Conservation (phyloP, 257 asterid species). For the Thymus mandschuricus region DNA sequence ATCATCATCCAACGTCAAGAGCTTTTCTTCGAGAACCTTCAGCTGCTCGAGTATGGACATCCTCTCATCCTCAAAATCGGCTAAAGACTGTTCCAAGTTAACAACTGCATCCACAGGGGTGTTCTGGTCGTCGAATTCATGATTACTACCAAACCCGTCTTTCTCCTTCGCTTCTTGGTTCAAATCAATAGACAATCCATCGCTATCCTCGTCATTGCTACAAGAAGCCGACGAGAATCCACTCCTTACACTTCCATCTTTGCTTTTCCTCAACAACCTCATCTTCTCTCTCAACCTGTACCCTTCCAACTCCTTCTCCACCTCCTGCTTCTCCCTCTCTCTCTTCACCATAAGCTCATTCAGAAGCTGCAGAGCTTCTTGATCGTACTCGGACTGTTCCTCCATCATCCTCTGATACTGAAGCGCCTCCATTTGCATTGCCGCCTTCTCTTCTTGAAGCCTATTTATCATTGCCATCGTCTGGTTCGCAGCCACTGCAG, state of each 20-base stretch:
- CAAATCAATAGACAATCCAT: constrained; percentile 71
- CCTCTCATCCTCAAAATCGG: constrained; percentile 91
- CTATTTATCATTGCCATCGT: constrained; percentile 98
- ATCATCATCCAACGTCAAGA: constrained; percentile 54
- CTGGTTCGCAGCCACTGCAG: constrained; percentile 94
- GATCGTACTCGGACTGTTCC: constrained; percentile 96
- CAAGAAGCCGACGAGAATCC: constrained; percentile 78
- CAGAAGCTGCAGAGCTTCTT: constrained; percentile 92
- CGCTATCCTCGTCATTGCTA: constrained; percentile 84
- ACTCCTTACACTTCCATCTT: constrained; percentile 59
- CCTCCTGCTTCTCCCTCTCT: constrained; percentile 87
- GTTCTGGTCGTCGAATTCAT: constrained; percentile 43
- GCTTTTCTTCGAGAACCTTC: constrained; percentile 82
- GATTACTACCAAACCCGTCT: constrained; percentile 46
- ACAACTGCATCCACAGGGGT: constrained; percentile 70
- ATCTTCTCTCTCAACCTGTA: constrained; percentile 62
- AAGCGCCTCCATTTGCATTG: constrained; percentile 97
- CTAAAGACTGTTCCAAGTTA: constrained; percentile 78
- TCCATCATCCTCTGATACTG: constrained; percentile 99
- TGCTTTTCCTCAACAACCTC: constrained; percentile 54
- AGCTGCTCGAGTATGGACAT: constrained; percentile 85
- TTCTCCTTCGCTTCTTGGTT: constrained; percentile 73
- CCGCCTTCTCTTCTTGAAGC: constrained; percentile 97
- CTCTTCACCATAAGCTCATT: constrained; percentile 92
- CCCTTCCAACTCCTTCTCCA: constrained; percentile 74